Conservation (phyloP, 208 protist species). For the Acanthamoeba lenticulata region DNA sequence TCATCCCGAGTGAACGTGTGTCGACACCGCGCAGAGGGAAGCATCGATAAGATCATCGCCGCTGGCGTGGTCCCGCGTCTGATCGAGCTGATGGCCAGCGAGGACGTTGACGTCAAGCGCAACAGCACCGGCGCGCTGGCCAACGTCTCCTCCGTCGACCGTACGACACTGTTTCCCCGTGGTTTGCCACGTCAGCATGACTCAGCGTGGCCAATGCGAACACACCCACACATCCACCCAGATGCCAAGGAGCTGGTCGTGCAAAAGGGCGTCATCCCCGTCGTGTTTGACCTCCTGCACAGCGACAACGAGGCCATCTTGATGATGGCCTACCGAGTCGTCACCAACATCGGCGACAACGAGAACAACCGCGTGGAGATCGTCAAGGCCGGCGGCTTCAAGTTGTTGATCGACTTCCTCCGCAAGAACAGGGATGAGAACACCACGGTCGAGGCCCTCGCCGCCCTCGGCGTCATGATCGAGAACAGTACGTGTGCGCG, state of each 20-base stretch:
- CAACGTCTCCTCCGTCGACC: constrained; percentile 21
- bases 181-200: background rate
- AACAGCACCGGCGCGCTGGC: constrained; percentile 62
- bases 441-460: background rate
- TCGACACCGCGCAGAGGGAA: background rate
- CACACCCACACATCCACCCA: background rate
- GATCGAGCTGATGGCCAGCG: background rate
- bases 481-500: constrained; percentile 67
- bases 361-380: constrained; percentile 53
- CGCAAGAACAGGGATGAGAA: constrained; percentile 17
- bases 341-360: constrained; percentile 62
- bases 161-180: background rate
- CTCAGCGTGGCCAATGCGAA: background rate
- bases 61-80: background rate
- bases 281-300: constrained; percentile 20
- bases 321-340: constrained; percentile 51
- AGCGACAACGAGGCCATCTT: background rate
- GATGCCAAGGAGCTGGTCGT: constrained; percentile 59
- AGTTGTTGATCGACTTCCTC: background rate
- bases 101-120: constrained; percentile 41
- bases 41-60: constrained; percentile 45
- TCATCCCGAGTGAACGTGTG: background rate
- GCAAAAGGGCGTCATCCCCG: background rate
- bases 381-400: constrained; percentile 31
- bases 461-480: background rate